phyloP scores from a whole-genome alignment of 2,329 filamentous ascomycete species.

The Curvularia lunata region DNA sequence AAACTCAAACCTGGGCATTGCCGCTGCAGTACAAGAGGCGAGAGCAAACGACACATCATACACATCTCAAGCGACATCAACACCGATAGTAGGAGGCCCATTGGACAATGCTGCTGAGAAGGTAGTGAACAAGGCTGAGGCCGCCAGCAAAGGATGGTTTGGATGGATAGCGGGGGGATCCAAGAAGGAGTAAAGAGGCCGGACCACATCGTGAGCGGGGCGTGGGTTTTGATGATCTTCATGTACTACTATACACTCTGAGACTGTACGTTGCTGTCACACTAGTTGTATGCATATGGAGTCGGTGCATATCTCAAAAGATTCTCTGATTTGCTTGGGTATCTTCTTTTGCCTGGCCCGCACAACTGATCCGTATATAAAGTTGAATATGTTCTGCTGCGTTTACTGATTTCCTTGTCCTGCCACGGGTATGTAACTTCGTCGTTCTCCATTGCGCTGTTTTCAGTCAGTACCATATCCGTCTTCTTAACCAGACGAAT shows the following conservation, averaged over 20 bases:
- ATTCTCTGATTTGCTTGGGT: slow-evolving; percentile 29
- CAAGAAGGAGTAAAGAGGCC: slow-evolving; percentile 35
- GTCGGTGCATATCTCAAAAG: slow-evolving; percentile 32
- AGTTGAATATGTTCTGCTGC: slow-evolving; percentile 4
- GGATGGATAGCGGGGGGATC: slow-evolving; percentile 53
- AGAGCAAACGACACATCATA: slow-evolving; percentile 28
- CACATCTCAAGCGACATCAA: slow-evolving; percentile 17
- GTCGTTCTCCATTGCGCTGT: slow-evolving; percentile 56
- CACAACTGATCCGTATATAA: slow-evolving; percentile 1
- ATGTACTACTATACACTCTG: slow-evolving; percentile 46
- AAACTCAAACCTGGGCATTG: slow-evolving; percentile 30
- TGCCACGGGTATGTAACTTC: slow-evolving; percentile 60
- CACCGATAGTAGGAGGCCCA: slow-evolving; percentile 52
- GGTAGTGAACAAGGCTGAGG: slow-evolving; percentile 44
- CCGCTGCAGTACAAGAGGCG: slow-evolving; percentile 45
- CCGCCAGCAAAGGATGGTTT: slow-evolving; percentile 54
- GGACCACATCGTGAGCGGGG: slow-evolving; percentile 1
- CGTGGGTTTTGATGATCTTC: slow-evolving; percentile 10
- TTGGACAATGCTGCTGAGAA: slow-evolving; percentile 56
- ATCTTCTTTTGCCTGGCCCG: slow-evolving; percentile 40
- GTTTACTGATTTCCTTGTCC: slow-evolving; percentile 34
- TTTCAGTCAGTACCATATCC: slow-evolving; percentile 4
- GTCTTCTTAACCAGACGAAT: background rate
- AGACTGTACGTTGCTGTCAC: slow-evolving; percentile 44
- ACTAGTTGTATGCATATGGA: slow-evolving; percentile 45